Evolutionary conservation across 352 stramenopile genomes (phyloP).

Genomic region (Phytophthora capsici): DNA sequence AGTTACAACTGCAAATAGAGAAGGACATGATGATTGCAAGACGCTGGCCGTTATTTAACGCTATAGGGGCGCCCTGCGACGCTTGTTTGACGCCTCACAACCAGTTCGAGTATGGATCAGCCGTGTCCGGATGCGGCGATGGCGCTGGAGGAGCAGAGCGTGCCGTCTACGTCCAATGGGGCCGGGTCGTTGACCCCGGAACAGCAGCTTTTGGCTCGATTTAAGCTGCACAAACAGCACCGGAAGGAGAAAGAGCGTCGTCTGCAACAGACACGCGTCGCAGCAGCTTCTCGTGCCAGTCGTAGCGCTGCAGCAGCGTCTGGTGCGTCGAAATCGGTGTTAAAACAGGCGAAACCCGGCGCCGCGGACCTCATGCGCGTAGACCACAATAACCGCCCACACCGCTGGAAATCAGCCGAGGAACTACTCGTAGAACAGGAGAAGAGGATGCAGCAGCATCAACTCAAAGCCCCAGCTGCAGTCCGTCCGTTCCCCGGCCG

Average conservation of each 20-base stretch:
- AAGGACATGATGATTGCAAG: background rate
- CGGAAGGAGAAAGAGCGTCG: conserved; percentile 69
- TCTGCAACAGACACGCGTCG: conserved; percentile 58
- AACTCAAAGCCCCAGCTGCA: conserved; percentile 52
- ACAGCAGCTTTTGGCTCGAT: conserved; percentile 73
- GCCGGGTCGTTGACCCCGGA: conserved; percentile 38
- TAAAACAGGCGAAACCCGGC: conserved; percentile 1
- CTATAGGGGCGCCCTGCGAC: conserved; percentile 17
- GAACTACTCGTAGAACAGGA: conserved; percentile 75
- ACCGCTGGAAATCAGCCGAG: conserved; percentile 83
- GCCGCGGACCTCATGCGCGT: conserved; percentile 61
- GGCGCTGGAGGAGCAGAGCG: conserved; percentile 1
- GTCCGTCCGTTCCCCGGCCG: conserved; percentile 68
- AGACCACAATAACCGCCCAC: conserved; percentile 87
- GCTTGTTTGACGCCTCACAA: conserved; percentile 14
- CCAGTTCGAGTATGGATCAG: conserved; percentile 25
- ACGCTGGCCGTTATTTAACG: conserved; percentile 9
- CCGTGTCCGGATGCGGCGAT: conserved; percentile 8
- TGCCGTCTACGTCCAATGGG: conserved; percentile 1
- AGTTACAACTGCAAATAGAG: no score
- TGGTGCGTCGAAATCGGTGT: conserved; percentile 1
- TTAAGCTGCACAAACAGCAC: conserved; percentile 83
- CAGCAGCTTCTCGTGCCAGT: conserved; percentile 34
- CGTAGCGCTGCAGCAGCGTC: conserved; percentile 20
- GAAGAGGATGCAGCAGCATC: conserved; percentile 58